phyloP scores from a whole-genome alignment of 352 stramenopile species.

The Thalassiosira sp. region DNA sequence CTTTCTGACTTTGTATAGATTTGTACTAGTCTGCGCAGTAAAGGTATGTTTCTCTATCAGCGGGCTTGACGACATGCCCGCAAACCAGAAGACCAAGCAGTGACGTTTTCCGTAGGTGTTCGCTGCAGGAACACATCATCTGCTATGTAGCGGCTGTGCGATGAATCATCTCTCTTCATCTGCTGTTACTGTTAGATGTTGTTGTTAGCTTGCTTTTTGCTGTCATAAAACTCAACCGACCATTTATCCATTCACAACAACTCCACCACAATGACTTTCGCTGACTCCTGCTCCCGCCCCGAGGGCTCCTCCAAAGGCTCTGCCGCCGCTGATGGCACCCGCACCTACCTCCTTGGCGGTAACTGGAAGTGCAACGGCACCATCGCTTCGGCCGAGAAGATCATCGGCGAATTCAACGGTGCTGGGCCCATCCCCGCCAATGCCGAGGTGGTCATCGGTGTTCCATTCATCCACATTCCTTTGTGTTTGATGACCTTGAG shows the following conservation, averaged over 20 bases:
- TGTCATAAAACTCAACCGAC: not conserved
- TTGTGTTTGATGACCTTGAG: conserved; percentile 73
- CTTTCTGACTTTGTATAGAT: too few species aligned
- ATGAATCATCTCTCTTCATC: too few species aligned
- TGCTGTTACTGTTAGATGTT: too few species aligned
- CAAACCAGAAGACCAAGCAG: too few species aligned
- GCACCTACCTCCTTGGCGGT: conserved; percentile 74
- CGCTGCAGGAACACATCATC: too few species aligned
- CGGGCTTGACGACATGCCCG: too few species aligned
- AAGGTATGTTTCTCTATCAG: too few species aligned
- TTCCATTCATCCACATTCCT: conserved; percentile 89
- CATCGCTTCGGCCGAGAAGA: conserved; percentile 72
- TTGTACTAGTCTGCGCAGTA: too few species aligned
- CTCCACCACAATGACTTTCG: conserved; percentile 8
- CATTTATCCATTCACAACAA: not conserved
- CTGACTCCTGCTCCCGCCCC: conserved; percentile 22
- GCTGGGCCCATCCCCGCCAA: conserved; percentile 76
- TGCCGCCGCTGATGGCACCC: conserved; percentile 22
- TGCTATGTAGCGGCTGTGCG: too few species aligned
- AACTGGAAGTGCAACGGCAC: conserved; percentile 91
- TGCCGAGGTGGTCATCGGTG: conserved; percentile 95
- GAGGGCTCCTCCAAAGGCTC: conserved; percentile 29
- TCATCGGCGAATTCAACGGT: conserved; percentile 79
- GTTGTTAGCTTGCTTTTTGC: too few species aligned
- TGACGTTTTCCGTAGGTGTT: too few species aligned